A percentile compares a stretch with the other conserved stretches of the same genome.
Conservation (phyloP, 2,329 filamentous ascomycete species). For the Botrytis byssoidea region DNA sequence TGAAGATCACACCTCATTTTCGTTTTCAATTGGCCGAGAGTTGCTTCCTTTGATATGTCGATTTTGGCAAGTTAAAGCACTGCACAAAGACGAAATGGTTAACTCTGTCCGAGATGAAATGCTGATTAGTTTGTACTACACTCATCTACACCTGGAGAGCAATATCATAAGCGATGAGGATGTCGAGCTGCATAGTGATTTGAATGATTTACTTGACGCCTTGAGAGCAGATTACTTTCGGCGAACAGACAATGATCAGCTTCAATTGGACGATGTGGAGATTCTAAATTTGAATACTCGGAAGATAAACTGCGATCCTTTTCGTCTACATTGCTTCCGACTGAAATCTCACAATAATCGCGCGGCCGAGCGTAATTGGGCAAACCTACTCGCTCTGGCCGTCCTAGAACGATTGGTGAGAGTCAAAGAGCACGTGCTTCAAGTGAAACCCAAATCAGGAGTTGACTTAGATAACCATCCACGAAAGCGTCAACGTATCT, state of each 20-base stretch:
- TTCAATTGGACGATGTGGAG: slow-evolving; percentile 75
- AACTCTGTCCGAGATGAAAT: slow-evolving; percentile 73
- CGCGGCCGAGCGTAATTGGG: slow-evolving; percentile 58
- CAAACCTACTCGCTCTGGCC: slow-evolving; percentile 57
- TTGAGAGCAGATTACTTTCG: slow-evolving; percentile 78
- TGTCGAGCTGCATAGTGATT: slow-evolving; percentile 40
- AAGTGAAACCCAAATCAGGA: slow-evolving; percentile 14
- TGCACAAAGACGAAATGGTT: slow-evolving; percentile 54
- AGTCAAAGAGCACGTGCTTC: slow-evolving; percentile 26
- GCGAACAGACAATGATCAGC: slow-evolving; percentile 65
- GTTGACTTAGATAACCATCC: slow-evolving; percentile 29
- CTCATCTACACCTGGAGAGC: slow-evolving; percentile 61
- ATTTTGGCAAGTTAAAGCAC: slow-evolving; percentile 74
- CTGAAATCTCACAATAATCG: slow-evolving; percentile 53
- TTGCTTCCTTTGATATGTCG: slow-evolving; percentile 69
- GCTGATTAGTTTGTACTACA: slow-evolving; percentile 67
- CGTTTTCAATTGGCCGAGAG: slow-evolving; percentile 55
- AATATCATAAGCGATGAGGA: slow-evolving; percentile 46
- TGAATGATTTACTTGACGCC: slow-evolving; percentile 67
- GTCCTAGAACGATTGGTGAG: slow-evolving; percentile 48
- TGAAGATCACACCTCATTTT: slow-evolving; percentile 65
- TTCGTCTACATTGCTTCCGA: slow-evolving; percentile 52
- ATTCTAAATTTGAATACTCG: slow-evolving; percentile 41
- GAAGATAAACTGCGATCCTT: slow-evolving; percentile 32
- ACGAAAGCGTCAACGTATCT: slow-evolving; percentile 37